Evolutionary conservation across 768 basidiomycete genomes (phyloP).

Genomic region (Mycena rebaudengoi): DNA sequence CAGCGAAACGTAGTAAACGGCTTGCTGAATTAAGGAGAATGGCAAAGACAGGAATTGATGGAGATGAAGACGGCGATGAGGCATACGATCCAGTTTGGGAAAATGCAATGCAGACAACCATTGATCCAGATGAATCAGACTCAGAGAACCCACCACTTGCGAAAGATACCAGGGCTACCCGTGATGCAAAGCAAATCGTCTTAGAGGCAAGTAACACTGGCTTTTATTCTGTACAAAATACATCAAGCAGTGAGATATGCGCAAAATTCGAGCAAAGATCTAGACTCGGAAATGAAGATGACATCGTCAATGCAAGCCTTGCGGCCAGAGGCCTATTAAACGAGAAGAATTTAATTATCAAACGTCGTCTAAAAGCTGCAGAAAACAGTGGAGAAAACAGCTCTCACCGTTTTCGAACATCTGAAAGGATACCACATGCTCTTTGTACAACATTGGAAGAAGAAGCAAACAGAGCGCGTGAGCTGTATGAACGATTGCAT

Average conservation of each 20-base stretch:
- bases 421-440: not conserved
- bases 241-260: not conserved
- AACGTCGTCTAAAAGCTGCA: constrained; percentile 2
- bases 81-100: constrained; percentile 10
- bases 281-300: not conserved
- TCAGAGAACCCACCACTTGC: not conserved
- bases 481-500: not conserved
- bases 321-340: not conserved
- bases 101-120: constrained; percentile 9
- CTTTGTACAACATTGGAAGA: constrained; percentile 24
- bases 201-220: not conserved
- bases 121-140: not conserved
- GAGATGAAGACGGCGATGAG: not conserved
- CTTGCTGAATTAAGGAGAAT: not conserved
- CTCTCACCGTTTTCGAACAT: not conserved
- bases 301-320: not conserved
- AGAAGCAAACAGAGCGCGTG: constrained; percentile 1
- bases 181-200: constrained; percentile 1
- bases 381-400: not conserved
- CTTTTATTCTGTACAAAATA: not conserved
- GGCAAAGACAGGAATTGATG: not conserved
- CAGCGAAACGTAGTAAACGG: not conserved
- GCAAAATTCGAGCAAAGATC: not conserved
- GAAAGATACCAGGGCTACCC: not conserved
- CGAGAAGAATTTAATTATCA: not conserved